A percentile compares a stretch with the other conserved stretches of the same genome.
phyloP scores from a whole-genome alignment of 2,329 filamentous ascomycete species.

The Polychaeton citri region DNA sequence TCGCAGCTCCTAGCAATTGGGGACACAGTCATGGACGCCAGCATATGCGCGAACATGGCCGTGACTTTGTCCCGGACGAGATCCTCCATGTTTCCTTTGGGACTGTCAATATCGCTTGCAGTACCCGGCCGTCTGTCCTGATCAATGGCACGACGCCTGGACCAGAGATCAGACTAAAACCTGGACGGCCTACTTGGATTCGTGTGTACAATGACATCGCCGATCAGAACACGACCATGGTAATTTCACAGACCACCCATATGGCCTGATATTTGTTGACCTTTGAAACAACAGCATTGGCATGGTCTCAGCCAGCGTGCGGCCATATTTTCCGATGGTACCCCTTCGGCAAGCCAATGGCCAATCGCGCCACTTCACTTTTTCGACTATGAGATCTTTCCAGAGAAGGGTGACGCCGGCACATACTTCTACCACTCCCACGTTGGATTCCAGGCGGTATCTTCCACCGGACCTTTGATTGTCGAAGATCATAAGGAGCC shows the following conservation, averaged over 20 bases:
- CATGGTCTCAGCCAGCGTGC: slow-evolving; percentile 48
- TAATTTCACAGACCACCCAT: too few relatives aligned
- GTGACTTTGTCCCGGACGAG: slow-evolving; percentile 25
- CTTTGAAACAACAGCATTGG: too few relatives aligned
- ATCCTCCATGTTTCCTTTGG: slow-evolving; percentile 33
- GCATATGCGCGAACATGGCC: slow-evolving; percentile 8
- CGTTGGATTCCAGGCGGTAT: slow-evolving; percentile 47
- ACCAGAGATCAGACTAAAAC: slow-evolving; percentile 33
- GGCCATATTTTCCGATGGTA: slow-evolving; percentile 52
- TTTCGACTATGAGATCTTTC: slow-evolving; percentile 54
- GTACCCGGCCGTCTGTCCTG: slow-evolving; percentile 33
- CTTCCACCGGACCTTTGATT: slow-evolving; percentile 44
- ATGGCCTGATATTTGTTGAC: too few relatives aligned
- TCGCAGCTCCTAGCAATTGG: too few relatives aligned
- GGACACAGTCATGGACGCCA: slow-evolving; percentile 9
- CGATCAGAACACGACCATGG: slow-evolving; percentile 44
- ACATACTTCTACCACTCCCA: slow-evolving; percentile 60
- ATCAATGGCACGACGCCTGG: slow-evolving; percentile 43
- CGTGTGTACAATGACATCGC: slow-evolving; percentile 46
- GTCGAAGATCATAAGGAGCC: slow-evolving; percentile 34
- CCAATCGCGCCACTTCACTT: slow-evolving; percentile 48
- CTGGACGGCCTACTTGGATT: slow-evolving; percentile 40
- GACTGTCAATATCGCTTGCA: slow-evolving; percentile 33
- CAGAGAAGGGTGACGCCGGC: slow-evolving; percentile 40
- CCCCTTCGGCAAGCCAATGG: slow-evolving; percentile 49